phyloP scores from a whole-genome alignment of 768 basidiomycete genomes.

The Leucocoprinus birnbaumii region DNA sequence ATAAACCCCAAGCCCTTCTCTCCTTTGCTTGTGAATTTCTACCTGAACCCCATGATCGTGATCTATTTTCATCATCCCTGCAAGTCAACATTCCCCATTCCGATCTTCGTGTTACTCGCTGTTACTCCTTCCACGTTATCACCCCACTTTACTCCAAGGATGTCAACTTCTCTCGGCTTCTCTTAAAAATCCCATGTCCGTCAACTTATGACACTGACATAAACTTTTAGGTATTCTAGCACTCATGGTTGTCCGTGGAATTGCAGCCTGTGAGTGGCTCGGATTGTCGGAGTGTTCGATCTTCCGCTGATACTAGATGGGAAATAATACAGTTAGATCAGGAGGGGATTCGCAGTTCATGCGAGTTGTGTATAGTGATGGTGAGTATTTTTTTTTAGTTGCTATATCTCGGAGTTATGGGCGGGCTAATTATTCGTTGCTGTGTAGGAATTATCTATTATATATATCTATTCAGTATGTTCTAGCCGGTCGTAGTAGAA shows the following conservation, averaged over 20 bases:
- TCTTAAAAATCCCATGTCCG: not conserved
- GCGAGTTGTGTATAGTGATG: conserved; percentile 11
- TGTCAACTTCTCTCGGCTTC: not conserved
- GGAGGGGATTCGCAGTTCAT: conserved; percentile 12
- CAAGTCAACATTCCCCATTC: not conserved
- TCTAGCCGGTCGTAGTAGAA: not conserved
- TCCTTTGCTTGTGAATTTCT: not conserved
- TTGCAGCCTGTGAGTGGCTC: conserved; percentile 7
- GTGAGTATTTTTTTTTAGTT: conserved; percentile 1
- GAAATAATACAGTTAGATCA: conserved; percentile 2
- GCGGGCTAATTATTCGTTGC: not conserved
- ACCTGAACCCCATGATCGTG: not conserved
- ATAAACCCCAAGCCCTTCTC: not conserved
- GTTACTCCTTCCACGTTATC: no score
- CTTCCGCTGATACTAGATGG: not conserved
- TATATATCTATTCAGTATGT: conserved; percentile 10
- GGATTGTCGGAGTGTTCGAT: no score
- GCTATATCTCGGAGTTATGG: not conserved
- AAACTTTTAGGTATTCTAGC: conserved; percentile 3
- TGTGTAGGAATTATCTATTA: conserved; percentile 12
- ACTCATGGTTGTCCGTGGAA: conserved; percentile 9
- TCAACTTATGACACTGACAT: not conserved
- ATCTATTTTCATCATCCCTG: not conserved
- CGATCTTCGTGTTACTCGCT: not conserved
- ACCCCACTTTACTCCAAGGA: not conserved